phyloP scores from a whole-genome alignment of 805 yeast species.

The Helenozyma rhizophorensis region DNA sequence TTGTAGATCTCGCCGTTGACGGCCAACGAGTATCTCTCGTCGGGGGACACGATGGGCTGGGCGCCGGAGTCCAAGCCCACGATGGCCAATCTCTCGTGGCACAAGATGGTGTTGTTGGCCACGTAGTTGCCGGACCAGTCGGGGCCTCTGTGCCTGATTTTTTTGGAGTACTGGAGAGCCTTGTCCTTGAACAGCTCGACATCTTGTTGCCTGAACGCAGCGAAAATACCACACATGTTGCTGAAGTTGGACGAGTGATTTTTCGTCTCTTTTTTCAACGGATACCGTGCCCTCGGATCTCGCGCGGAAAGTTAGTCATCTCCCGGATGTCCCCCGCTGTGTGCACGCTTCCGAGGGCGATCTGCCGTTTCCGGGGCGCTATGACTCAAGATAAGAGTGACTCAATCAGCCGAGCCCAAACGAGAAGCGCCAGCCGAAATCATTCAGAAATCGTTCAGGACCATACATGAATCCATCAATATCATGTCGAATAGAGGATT shows the following conservation, averaged over 20 bases:
- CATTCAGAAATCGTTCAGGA: too few species aligned
- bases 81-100: slow-evolving; percentile 95
- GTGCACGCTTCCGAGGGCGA: too few species aligned
- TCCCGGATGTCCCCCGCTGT: too few species aligned
- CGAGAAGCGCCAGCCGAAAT: too few species aligned
- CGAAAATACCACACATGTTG: slow-evolving; percentile 96
- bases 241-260: background rate
- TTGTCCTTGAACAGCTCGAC: slow-evolving; percentile 76
- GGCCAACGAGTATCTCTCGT: slow-evolving; percentile 67
- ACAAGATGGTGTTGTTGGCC: slow-evolving; percentile 80
- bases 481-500: too few species aligned
- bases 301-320: background rate
- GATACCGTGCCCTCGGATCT: background rate
- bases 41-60: slow-evolving; percentile 86
- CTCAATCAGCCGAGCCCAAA: too few species aligned
- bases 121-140: slow-evolving; percentile 95
- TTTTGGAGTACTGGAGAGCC: slow-evolving; percentile 86
- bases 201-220: slow-evolving; percentile 80
- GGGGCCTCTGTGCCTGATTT: slow-evolving; percentile 98
- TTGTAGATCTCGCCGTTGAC: slow-evolving; percentile 99
- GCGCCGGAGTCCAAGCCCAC: slow-evolving; percentile 98
- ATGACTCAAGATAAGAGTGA: too few species aligned
- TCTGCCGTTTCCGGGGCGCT: too few species aligned
- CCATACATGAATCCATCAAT: too few species aligned
- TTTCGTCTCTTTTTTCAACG: too few species aligned